phyloP scores from a whole-genome alignment of 108 stramenopile genomes.

The Fragilaria radians region DNA sequence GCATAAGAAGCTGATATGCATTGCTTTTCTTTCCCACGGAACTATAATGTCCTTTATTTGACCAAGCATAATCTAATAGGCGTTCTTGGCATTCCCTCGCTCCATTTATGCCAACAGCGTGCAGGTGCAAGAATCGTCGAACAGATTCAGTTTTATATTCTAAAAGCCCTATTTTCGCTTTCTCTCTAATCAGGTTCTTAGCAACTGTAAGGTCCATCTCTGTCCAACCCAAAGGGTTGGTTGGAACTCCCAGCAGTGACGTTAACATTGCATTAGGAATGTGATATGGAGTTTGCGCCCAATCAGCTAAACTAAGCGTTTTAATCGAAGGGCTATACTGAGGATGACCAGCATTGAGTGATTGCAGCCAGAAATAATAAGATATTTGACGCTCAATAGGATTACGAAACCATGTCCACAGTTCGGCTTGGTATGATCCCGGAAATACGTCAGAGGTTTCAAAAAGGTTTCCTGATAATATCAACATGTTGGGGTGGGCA shows the following conservation, averaged over 20 bases:
- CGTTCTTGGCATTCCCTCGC: conserved; percentile 8
- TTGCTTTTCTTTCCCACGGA: conserved; percentile 5
- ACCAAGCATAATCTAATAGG: conserved; percentile 9
- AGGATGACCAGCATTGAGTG: conserved; percentile 1
- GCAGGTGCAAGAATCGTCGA: conserved; percentile 3
- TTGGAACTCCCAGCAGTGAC: not conserved
- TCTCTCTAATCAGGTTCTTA: conserved; percentile 3
- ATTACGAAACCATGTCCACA: conserved; percentile 9
- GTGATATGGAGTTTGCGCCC: not conserved
- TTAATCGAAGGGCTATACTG: not conserved
- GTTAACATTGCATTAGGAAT: conserved; percentile 3
- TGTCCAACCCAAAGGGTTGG: not conserved
- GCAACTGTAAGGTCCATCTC: not conserved
- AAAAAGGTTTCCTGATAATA: not conserved
- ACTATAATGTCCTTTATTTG: conserved; percentile 5
- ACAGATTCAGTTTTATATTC: conserved; percentile 8
- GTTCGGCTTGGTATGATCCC: conserved; percentile 1
- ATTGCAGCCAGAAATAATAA: not conserved
- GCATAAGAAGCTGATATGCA: conserved; percentile 3
- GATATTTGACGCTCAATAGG: conserved; percentile 5
- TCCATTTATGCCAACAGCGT: not conserved
- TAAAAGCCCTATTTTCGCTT: conserved; percentile 10
- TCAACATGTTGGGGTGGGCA: not conserved
- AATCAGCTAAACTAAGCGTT: not conserved
- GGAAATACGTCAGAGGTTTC: not conserved